Evolutionary conservation across 2,329 filamentous ascomycete genomes (phyloP).

Genomic region (Zymoseptoria ardabiliae): DNA sequence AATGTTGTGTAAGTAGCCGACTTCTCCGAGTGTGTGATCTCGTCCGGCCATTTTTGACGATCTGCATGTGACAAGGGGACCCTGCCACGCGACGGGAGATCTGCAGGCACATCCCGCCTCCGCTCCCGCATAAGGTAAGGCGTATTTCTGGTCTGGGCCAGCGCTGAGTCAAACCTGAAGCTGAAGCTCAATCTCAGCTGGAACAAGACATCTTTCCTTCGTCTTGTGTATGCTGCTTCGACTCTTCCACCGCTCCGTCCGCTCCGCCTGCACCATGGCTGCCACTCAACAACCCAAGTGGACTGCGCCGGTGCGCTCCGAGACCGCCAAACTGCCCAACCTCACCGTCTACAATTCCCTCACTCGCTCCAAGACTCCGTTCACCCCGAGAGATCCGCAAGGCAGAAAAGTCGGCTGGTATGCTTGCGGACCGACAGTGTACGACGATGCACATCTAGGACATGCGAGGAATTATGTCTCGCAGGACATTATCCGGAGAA

Average conservation of each 20-base stretch:
- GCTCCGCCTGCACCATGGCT: conserved; percentile 5
- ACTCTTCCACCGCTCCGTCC: neutral
- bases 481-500: conserved; percentile 78
- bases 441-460: conserved; percentile 73
- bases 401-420: conserved; percentile 73
- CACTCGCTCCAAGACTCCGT: conserved; percentile 65
- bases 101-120: neutral
- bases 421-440: conserved; percentile 74
- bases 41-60: no score
- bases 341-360: conserved; percentile 76
- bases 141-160: neutral
- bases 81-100: neutral
- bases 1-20: no score
- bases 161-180: neutral
- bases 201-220: neutral
- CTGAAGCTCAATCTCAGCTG: neutral
- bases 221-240: neutral
- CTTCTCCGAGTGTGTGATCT: no score
- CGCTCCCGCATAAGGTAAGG: neutral
- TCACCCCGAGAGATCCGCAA: conserved; percentile 62
- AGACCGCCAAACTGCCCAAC: conserved; percentile 37
- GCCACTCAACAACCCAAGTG: conserved; percentile 24
- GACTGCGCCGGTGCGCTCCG: conserved; percentile 27
- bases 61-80: neutral
- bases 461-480: conserved; percentile 88